Percentiles rank a stretch among this genome's conserved stretches.
phyloP scores from a whole-genome alignment of 1,284 basidiomycete genomes.

The Sutorius eximius region DNA sequence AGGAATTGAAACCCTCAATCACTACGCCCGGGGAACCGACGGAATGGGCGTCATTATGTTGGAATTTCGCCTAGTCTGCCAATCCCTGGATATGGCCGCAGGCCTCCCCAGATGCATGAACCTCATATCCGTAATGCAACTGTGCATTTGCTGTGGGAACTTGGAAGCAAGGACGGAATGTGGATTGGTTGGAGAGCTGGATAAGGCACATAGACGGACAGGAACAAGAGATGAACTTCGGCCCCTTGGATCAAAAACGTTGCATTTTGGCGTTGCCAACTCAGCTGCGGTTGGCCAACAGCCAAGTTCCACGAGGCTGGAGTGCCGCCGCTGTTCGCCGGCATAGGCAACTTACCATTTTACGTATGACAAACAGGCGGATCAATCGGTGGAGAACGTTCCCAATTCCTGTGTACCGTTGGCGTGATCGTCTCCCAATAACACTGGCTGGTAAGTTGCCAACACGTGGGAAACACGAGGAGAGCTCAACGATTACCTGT shows the following conservation, averaged over 20 bases:
- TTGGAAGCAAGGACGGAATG: neutral
- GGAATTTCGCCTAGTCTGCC: slow-evolving; percentile 1
- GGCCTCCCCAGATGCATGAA: neutral
- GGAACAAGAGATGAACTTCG: neutral
- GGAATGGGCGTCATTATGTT: neutral
- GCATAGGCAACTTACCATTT: neutral
- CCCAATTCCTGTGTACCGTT: neutral
- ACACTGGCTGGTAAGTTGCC: slow-evolving; percentile 10
- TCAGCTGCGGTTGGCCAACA: slow-evolving; percentile 20
- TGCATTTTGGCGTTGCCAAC: neutral
- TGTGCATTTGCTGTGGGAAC: neutral
- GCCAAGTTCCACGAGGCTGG: slow-evolving; percentile 26
- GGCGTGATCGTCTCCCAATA: neutral
- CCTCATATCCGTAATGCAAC: neutral
- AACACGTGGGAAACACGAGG: slow-evolving; percentile 3
- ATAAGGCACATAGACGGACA: neutral
- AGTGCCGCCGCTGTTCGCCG: neutral
- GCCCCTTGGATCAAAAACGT: slow-evolving; percentile 15
- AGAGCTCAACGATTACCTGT: neutral
- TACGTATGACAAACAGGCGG: neutral
- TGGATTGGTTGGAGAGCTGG: slow-evolving; percentile 3
- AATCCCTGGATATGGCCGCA: slow-evolving; percentile 10
- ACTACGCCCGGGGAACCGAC: neutral
- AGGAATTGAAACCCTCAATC: neutral
- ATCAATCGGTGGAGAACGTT: neutral